These are phyloP conservation scores for Malania oleifera DNA, from an alignment of 164 flowering plant species.

Conservation along the genomic window DNA sequence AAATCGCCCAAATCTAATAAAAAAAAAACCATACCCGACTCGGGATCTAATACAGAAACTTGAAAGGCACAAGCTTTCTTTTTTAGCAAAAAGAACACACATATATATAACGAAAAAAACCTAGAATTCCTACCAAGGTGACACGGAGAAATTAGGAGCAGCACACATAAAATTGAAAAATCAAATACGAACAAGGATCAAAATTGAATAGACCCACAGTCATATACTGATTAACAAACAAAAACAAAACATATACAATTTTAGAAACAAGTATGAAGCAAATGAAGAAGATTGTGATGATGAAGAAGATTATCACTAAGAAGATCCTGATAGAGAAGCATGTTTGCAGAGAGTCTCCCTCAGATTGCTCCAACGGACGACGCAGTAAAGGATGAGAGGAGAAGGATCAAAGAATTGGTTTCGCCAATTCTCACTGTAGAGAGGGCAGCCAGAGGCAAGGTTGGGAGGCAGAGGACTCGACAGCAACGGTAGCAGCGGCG, in stretches of 20 bases:
- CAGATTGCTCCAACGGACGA: constrained; percentile 9
- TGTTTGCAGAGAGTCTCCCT: constrained; percentile 20
- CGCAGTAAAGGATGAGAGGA: constrained; percentile 3
- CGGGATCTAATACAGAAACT: neutral
- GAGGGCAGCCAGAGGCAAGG: no score
- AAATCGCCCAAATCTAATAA: no score
- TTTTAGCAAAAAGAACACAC: no score
- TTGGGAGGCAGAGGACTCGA: no score
- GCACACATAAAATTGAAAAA: neutral
- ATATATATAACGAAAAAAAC: no score
- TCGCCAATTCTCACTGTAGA: no score
- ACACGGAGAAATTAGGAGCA: no score
- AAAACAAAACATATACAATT: neutral
- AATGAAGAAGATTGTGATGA: neutral
- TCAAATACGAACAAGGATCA: neutral
- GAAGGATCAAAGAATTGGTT: constrained; percentile 18
- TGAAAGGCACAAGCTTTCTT: neutral
- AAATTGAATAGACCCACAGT: neutral
- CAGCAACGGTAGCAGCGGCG: no score
- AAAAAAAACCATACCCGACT: neutral
- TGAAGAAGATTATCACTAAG: constrained; percentile 23
- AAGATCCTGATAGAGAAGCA: constrained; percentile 38
- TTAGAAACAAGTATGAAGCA: neutral
- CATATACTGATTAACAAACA: neutral
- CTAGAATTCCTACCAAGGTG: no score